Percentiles rank a stretch among this genome's conserved stretches.
Conservation (phyloP, 768 basidiomycete species). For the Lentinus brumalis region DNA sequence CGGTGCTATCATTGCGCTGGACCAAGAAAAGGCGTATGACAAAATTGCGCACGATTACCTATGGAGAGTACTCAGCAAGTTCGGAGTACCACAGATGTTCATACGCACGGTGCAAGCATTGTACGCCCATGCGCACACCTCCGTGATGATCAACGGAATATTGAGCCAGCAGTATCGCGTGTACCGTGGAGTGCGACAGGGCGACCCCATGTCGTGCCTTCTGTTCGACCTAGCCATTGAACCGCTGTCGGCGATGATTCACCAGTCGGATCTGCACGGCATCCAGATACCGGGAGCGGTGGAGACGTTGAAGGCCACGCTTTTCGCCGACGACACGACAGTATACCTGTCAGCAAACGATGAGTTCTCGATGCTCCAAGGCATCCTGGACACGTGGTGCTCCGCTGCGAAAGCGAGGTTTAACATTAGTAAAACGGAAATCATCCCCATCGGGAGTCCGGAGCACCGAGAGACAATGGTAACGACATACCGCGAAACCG, state of each 20-base stretch:
- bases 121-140: conserved; percentile 32
- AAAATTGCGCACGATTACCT: conserved; percentile 21
- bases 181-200: conserved; percentile 38
- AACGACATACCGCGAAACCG: no score
- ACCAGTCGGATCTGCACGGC: conserved; percentile 22
- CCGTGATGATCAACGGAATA: conserved; percentile 36
- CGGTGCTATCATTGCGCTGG: conserved; percentile 14
- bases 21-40: conserved; percentile 25
- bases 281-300: conserved; percentile 17
- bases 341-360: conserved; percentile 27
- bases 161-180: conserved; percentile 29
- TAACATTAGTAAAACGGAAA: background rate
- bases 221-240: conserved; percentile 36
- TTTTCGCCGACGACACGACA: conserved; percentile 33
- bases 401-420: background rate
- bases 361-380: background rate
- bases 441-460: background rate
- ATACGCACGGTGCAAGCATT: conserved; percentile 31
- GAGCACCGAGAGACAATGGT: background rate
- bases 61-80: conserved; percentile 6
- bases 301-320: conserved; percentile 14
- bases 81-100: conserved; percentile 7
- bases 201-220: conserved; percentile 35
- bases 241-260: conserved; percentile 25
- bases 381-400: background rate